phyloP scores from a whole-genome alignment of 305 asterid species.

The Solanum hybrid region DNA sequence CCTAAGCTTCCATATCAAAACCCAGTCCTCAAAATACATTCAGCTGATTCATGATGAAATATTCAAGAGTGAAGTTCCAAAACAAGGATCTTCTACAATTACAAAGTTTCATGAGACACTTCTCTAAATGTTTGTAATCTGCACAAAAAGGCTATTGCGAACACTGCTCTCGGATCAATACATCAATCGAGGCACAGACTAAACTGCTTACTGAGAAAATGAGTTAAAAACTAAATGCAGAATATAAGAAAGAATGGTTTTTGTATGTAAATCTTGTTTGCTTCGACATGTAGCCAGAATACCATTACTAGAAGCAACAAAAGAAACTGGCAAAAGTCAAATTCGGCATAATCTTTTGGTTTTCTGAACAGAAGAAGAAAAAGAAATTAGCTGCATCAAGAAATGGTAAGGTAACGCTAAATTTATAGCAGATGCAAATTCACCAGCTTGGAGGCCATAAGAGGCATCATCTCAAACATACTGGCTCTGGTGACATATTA shows the following conservation, averaged over 20 bases:
- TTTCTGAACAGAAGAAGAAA: constrained; percentile 5
- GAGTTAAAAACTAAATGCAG: constrained; percentile 2
- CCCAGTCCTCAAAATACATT: constrained; percentile 20
- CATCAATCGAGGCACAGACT: constrained; percentile 27
- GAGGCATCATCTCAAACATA: constrained; percentile 3
- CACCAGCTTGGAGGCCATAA: constrained; percentile 14
- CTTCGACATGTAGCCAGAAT: neutral
- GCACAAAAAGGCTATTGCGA: constrained; percentile 57
- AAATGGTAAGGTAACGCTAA: neutral
- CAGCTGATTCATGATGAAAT: constrained; percentile 20
- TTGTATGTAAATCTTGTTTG: constrained; percentile 1
- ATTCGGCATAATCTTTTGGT: neutral
- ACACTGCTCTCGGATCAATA: constrained; percentile 33
- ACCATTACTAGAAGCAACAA: constrained; percentile 11
- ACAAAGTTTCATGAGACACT: constrained; percentile 31
- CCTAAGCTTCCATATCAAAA: constrained; percentile 20
- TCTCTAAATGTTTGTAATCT: constrained; percentile 40
- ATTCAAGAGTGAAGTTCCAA: constrained; percentile 31
- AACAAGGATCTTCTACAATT: constrained; percentile 24
- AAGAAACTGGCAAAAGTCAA: constrained; percentile 11
- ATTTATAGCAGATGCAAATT: neutral
- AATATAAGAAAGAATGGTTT: neutral
- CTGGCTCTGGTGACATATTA: neutral
- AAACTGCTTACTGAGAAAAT: constrained; percentile 1
- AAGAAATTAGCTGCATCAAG: neutral